Evolutionary conservation across 2,329 filamentous ascomycete genomes (phyloP).

Genomic region (Paradendryphiella salina): DNA sequence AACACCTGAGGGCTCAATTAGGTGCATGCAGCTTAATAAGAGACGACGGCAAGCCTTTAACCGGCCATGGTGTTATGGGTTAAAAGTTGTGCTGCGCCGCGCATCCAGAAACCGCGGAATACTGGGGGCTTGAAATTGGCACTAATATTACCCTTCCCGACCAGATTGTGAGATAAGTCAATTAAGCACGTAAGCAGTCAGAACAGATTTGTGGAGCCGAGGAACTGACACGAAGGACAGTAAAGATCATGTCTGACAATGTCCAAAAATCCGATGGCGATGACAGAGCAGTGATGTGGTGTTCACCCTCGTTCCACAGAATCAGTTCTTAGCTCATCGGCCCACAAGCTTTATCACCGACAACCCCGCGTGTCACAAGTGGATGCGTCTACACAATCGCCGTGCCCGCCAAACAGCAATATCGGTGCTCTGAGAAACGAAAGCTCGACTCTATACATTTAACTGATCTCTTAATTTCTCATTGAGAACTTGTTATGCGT

Average conservation of each 20-base stretch:
- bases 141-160: constrained; percentile 11
- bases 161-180: neutral
- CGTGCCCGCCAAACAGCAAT: neutral
- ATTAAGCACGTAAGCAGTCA: neutral
- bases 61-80: neutral
- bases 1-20: neutral
- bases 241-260: neutral
- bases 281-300: too few relatives aligned
- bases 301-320: too few relatives aligned
- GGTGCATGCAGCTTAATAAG: constrained; percentile 2
- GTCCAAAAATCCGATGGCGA: neutral
- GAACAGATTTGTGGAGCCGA: neutral
- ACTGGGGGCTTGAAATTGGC: neutral
- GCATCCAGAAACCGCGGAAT: neutral
- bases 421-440: neutral
- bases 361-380: neutral
- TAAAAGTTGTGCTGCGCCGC: constrained; percentile 1
- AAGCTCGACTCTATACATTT: too few relatives aligned
- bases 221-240: neutral
- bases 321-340: neutral
- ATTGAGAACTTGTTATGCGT: constrained; percentile 4
- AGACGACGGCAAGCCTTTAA: constrained; percentile 3
- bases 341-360: constrained; percentile 1
- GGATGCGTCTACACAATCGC: neutral
- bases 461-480: neutral